Evolutionary conservation across 805 yeast species (phyloP).

Genomic region (Yarrowia porcina): DNA sequence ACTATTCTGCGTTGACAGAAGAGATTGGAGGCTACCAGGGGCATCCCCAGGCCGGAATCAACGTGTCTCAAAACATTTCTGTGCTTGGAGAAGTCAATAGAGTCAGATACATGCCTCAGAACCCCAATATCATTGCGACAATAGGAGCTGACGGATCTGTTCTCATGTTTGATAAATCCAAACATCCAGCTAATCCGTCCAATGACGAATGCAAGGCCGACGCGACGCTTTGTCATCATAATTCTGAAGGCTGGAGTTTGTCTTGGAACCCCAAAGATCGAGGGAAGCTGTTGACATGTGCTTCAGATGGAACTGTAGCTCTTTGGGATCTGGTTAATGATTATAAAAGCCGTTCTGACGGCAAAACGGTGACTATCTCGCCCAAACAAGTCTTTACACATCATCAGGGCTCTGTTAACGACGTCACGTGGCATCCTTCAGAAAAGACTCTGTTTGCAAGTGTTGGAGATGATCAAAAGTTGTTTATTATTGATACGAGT

Average conservation of each 20-base stretch:
- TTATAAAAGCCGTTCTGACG: slow-evolving; percentile 11
- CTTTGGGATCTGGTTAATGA: slow-evolving; percentile 63
- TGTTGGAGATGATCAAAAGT: slow-evolving; percentile 61
- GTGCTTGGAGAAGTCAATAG: slow-evolving; percentile 72
- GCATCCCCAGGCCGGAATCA: slow-evolving; percentile 36
- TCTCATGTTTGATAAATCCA: slow-evolving; percentile 75
- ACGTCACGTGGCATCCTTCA: slow-evolving; percentile 61
- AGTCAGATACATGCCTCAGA: slow-evolving; percentile 75
- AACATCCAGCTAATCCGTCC: slow-evolving; percentile 55
- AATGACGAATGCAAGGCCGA: slow-evolving; percentile 48
- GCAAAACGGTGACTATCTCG: slow-evolving; percentile 36
- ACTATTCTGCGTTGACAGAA: slow-evolving; percentile 4
- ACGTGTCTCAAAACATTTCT: slow-evolving; percentile 55
- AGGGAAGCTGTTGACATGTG: slow-evolving; percentile 55
- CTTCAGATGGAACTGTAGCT: slow-evolving; percentile 60
- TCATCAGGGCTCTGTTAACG: slow-evolving; percentile 59
- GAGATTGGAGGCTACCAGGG: slow-evolving; percentile 23
- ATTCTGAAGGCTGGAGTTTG: slow-evolving; percentile 55
- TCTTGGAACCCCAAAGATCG: slow-evolving; percentile 68
- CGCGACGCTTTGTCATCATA: slow-evolving; percentile 45
- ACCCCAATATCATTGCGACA: slow-evolving; percentile 77
- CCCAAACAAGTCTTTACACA: slow-evolving; percentile 31
- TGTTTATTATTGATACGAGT: slow-evolving; percentile 57
- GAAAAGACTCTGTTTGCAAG: slow-evolving; percentile 61
- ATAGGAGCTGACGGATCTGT: slow-evolving; percentile 64